Base-by-base conservation (phyloP, 441 rosid genomes). In the Isatis lusitanica region DNA sequence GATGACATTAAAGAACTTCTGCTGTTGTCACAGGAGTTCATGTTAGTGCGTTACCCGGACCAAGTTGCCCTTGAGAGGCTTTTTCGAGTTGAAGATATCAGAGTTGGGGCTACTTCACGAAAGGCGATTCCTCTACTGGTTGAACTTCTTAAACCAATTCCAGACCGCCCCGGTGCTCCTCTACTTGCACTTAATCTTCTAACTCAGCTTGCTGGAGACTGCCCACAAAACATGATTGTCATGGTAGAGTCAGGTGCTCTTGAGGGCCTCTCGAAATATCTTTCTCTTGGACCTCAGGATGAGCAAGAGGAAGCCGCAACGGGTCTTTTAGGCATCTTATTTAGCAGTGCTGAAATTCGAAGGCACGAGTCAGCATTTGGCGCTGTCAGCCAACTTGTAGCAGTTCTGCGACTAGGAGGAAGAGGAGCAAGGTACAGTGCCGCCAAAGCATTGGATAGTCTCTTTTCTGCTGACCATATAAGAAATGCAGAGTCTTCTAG, bases 281-380 rank as follows among this genome's bases (percentile, higher is more conserved):
- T 96, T 74, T 96, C 99, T 42, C 97, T 96, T 71, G 97, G 99
- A 62, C 99, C 97, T 66, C 96, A 88, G 80, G 99, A 96, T 78
- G 97, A 93, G 70, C 93, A 98, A 33, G 99, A 96, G 77, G 98
- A 96, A 88, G 99, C 99, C 72, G 98, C 99, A 79, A 96, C 98
- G 9, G 98, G 80, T 80, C 86, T 96, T 62, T 80, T 96, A 63
- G 99, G 99, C 15, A 84, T 92, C 77, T 87, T 96, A 46, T 96
- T 96, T 83, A 78, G 86, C 79, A 94, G 89, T 80, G 85, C 96
- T 78, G 98, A 96, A 80, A 94, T 96, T 79, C 86, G 99, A 81
- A 89, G 91, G 79, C 99, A 96, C 76, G 99, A 96, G 78, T 85
- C 99, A 75, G 93, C 97, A 75, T 94, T 89, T 77, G 98, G 98